Base-by-base conservation (phyloP, 306 rosid species). In the Canavalia gladiata region DNA sequence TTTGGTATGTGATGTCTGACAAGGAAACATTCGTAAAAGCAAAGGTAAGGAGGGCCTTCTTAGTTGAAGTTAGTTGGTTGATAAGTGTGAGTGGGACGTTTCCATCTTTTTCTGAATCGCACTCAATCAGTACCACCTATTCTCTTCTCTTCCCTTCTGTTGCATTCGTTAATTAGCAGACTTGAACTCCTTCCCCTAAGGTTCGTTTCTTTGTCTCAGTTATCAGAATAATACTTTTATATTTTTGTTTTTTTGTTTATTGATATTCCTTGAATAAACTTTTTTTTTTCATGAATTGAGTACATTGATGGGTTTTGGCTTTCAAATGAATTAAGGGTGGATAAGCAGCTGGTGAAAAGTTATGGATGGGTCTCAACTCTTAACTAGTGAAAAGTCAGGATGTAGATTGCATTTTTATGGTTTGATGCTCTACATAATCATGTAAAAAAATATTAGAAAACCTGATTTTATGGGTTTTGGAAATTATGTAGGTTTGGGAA, bases 61-160 rank as follows among this genome's bases (percentile, higher is more conserved):
- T 3, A 25, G 73, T 43, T 29, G 57, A 57, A 47, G 75, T 70
- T 70, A 7, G 63, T 72, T 72, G 47, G 59, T 42, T 39, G 6
- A 39, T 39, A 18, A 64, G 70, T n/a, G 46, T 70, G 60, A 51
- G 63, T 34, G 4, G 9, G 47, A 72, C 33, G 76, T 72, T 50
- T 51, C 8, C 34, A 51, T 70, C 45, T 1, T 33, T 31, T 33
- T 70, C 59, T 49, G 34, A 72, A 70, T 31, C 25, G 8, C 25
- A 67, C 37, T 33, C 7, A 25, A 7, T 34, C 31, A 0, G 6
- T 1, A 45, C 5, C 12, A 47, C 66, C 31, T 59, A 18, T 59
- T 6, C 4, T 65, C 12, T 50, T 2, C 33, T 28, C 18, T 67
- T 29, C 37, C 0, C 30, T 35, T 28, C 2, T 18, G 55, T 28